Base-by-base conservation (phyloP, 768 basidiomycete genomes). In the Leccinum broughii region DNA sequence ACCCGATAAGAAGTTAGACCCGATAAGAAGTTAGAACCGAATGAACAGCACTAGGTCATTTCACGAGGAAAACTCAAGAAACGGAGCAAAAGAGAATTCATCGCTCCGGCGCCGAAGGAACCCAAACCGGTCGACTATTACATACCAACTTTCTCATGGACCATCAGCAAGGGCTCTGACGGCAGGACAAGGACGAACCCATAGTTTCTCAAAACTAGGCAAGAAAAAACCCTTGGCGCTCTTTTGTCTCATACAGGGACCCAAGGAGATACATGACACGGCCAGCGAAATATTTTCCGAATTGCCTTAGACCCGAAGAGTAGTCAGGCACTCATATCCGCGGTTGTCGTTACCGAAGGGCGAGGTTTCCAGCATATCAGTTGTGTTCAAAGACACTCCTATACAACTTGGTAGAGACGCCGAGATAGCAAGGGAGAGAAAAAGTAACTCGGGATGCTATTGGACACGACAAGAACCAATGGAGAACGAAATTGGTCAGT, bases 81-180 rank as follows among this genome's bases (percentile, higher is more conserved):
- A 52, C 24, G 17, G 17, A 28, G 30, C 15, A 17, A 37, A 54
- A 50, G 34, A 34, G 26, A 35, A 3, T 26, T 2, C 15, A 3
- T 7, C 26, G 35, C 28, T 13, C 30, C n/a, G 13, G 2, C 9
- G 35, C 35, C 35, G 35, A 58, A 46, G 4, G 24, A 41, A 20
- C 30, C 37, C 20, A 17, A 41, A 54, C 22, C n/a, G 34, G 41
- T 35, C 14, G 51, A 41, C 20, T 61, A 26, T 60, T 39, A 51
- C 49, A 51, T 30, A 37, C 37, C 34, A 17, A 44, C 34, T 57
- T 64, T 64, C 63, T 64, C 63, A 64, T 64, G 48, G 24, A 24
- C 14, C 11, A 24, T 22, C 15, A 11, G 44, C 44, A 46, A 46
- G 46, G 6, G 46, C 6, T 22, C 22, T n/a, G n/a, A 17, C 41